phyloP scores from a whole-genome alignment of 2,329 filamentous ascomycete genomes.

The Verticillium nubilum region DNA sequence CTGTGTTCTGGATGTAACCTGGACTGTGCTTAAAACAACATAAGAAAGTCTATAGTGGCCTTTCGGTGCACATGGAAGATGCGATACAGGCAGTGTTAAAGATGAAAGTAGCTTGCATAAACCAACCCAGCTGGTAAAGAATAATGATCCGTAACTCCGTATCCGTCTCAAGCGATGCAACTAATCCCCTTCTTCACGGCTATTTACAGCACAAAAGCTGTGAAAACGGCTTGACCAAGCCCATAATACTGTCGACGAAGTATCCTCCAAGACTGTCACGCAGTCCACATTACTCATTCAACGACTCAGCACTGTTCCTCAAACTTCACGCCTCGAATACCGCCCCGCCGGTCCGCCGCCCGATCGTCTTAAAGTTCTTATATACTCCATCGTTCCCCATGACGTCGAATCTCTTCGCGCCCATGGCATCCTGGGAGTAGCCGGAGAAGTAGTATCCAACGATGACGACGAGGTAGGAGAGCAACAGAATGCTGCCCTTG shows the following conservation, averaged over 20 bases:
- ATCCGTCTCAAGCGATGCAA: no score
- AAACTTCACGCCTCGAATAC: constrained; percentile 17
- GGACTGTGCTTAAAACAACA: no score
- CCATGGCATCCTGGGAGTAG: constrained; percentile 37
- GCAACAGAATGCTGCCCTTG: constrained; percentile 91
- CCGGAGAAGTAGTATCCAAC: constrained; percentile 85
- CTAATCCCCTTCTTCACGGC: no score
- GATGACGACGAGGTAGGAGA: constrained; percentile 89
- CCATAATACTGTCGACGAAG: background rate
- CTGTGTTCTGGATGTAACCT: no score
- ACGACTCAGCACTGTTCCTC: background rate
- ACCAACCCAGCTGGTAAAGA: no score
- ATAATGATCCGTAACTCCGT: no score
- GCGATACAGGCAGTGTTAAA: no score
- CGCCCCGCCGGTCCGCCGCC: constrained; percentile 34
- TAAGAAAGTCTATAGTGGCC: no score
- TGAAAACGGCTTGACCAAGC: no score
- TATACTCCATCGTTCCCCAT: constrained; percentile 45
- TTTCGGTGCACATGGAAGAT: no score
- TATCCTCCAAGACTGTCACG: background rate
- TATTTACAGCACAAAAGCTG: no score
- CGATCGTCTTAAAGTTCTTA: constrained; percentile 48
- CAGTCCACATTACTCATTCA: background rate
- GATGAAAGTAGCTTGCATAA: no score
- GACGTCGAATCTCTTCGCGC: constrained; percentile 46